phyloP scores from a whole-genome alignment of 192 early-diverging fungal genomes.

The Umbelopsis ramanniana region DNA sequence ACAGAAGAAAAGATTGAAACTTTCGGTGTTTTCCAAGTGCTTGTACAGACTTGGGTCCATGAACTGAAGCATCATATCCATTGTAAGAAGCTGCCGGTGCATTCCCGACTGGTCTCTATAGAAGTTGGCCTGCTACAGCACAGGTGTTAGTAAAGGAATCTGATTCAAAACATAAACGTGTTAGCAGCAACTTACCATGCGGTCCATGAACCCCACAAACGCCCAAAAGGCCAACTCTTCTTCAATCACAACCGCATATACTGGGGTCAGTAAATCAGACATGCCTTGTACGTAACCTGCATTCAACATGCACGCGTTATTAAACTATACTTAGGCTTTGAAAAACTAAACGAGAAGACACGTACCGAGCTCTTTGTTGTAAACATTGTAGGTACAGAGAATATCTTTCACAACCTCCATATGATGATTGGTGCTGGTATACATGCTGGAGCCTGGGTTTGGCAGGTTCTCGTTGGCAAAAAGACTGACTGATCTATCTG shows the following conservation, averaged over 20 bases:
- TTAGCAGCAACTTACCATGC: conserved; percentile 56
- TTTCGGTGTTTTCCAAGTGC: conserved; percentile 82
- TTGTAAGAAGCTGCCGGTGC: conserved; percentile 82
- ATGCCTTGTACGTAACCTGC: conserved; percentile 96
- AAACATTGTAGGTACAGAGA: conserved; percentile 89
- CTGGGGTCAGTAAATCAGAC: conserved; percentile 91
- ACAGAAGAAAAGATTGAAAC: conserved; percentile 94
- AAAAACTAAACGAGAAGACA: not conserved
- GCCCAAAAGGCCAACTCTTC: conserved; percentile 95
- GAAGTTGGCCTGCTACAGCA: conserved; percentile 79
- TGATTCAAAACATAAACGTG: not conserved
- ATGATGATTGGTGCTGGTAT: conserved; percentile 70
- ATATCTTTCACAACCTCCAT: conserved; percentile 91
- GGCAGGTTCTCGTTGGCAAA: conserved; percentile 73
- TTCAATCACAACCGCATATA: conserved; percentile 86
- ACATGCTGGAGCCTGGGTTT: conserved; percentile 50
- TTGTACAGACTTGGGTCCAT: conserved; percentile 84
- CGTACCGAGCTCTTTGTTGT: conserved; percentile 74
- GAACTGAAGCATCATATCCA: conserved; percentile 85
- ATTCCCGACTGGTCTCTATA: conserved; percentile 93
- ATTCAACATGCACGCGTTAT: too few relatives aligned
- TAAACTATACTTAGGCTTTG: too few relatives aligned
- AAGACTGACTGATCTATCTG: conserved; percentile 85
- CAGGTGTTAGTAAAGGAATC: not conserved
- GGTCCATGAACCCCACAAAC: conserved; percentile 89